Base-by-base conservation (phyloP, 108 stramenopile genomes). In the Nitzschia inconspicua region DNA sequence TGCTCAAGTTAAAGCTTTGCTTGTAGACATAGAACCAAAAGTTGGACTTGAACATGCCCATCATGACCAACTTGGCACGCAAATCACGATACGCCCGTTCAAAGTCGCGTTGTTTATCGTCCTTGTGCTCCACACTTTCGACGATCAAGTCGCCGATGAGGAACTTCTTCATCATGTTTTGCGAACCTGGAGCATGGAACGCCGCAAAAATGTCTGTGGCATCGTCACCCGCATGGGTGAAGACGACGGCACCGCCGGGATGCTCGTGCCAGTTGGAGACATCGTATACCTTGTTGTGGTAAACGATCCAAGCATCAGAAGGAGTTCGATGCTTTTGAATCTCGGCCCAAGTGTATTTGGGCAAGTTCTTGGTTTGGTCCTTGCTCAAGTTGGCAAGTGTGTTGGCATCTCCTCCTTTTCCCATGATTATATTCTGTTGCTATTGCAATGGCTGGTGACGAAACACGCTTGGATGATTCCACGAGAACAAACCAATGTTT, bases 131-230 rank as follows among this genome's bases (percentile, higher is more conserved):
- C 11, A 81, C 75, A 27, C 78, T 78, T 42, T 86, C 82, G 16
- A 81, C 72, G 50, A 93, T 93, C 18, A 98, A 62, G 6, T 94
- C 93, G 9, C 98, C 98, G 44, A 97, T 97, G 78, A 85, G 80
- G 62, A 95, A 97, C 36, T 83, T 78, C 74, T 96, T 93, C 79
- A 99, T 84, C 66, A 86, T 66, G 50, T 76, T 72, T 47, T 86
- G 83, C 11, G 95, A 91, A 34, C 95, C 90, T 13, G 84, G 76
- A 1, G 96, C 95, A 78, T 99, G 98, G 70, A 99, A 99, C 32
- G 96, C 96, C 24, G 96, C 96, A 62, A 99, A 99, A 50, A 98
- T 95, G 58, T 98, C 98, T 16, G 98, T 98, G 83, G 93, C 95
- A 72, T 99, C 98, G 47, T 95, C 95, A 44, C 98, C 98, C 4